Conservation (phyloP, 805 yeast species). For the Myxozyma neotropica region DNA sequence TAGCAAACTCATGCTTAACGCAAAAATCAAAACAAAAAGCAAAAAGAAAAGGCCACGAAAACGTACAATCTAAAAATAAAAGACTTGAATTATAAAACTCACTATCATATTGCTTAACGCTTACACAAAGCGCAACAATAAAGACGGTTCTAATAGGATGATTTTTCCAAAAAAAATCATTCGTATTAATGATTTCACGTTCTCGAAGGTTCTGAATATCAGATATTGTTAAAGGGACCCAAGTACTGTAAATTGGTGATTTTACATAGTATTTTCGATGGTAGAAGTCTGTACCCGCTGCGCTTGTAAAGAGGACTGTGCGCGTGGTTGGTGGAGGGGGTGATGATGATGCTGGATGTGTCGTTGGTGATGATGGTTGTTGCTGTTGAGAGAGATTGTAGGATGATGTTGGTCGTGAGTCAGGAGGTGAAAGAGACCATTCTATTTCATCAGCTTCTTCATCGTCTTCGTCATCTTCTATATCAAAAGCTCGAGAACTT, state of each 20-base stretch:
- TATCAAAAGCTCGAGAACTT: no score
- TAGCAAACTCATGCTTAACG: background rate
- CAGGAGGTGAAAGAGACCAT: background rate
- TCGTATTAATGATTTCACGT: background rate
- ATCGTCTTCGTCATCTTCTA: background rate
- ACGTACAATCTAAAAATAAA: background rate
- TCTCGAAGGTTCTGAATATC: background rate
- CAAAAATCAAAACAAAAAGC: background rate
- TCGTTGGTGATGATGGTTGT: constrained; percentile 1
- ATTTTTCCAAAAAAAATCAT: constrained; percentile 24
- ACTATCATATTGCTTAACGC: background rate
- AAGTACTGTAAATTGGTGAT: background rate
- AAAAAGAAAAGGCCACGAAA: no score
- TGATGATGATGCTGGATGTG: background rate
- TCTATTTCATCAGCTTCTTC: background rate
- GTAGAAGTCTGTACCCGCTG: constrained; percentile 1
- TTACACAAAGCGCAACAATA: constrained; percentile 16
- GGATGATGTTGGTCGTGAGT: background rate
- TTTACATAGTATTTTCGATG: background rate
- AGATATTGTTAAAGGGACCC: constrained; percentile 8
- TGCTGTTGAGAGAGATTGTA: no score
- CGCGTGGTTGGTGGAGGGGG: background rate
- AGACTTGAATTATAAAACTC: background rate
- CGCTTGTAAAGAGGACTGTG: background rate
- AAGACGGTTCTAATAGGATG: constrained; percentile 21